phyloP scores from a whole-genome alignment of 257 asterid species.

The Penstemon eatonii region DNA sequence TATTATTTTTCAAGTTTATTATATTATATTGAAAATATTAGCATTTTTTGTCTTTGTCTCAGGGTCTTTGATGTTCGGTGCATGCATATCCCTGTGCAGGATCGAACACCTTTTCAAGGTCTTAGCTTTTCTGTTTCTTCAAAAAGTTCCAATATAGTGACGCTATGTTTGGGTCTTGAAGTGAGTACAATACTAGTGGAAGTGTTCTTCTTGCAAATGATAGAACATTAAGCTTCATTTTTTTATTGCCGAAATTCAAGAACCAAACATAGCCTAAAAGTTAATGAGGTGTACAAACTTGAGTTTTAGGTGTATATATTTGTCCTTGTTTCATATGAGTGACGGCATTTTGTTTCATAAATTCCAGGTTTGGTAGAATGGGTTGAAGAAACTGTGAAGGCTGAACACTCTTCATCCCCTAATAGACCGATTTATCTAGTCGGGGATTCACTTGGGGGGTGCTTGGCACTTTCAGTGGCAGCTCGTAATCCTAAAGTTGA shows the following conservation, averaged over 20 bases:
- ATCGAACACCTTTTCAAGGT: conserved; percentile 92
- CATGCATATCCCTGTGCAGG: conserved; percentile 87
- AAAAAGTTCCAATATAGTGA: too few relatives aligned
- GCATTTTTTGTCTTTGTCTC: conserved; percentile 32
- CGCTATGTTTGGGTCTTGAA: too few relatives aligned
- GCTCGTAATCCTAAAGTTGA: conserved; percentile 87
- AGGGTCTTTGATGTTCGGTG: conserved; percentile 95
- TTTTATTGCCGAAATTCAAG: not conserved
- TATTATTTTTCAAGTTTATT: too few relatives aligned
- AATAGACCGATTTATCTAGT: conserved; percentile 82
- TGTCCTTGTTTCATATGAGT: not conserved
- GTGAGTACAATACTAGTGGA: too few relatives aligned
- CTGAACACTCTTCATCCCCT: conserved; percentile 62
- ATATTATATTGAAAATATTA: not conserved
- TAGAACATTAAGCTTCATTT: not conserved
- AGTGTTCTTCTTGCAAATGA: too few relatives aligned
- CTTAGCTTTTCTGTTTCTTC: conserved; percentile 8
- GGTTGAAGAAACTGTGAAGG: conserved; percentile 70
- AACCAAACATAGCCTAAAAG: too few relatives aligned
- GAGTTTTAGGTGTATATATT: too few relatives aligned
- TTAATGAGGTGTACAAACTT: too few relatives aligned
- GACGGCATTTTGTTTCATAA: conserved; percentile 4
- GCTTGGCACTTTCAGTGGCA: conserved; percentile 94
- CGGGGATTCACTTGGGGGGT: conserved; percentile 96
- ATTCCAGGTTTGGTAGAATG: conserved; percentile 40